Evolutionary conservation across 2,329 filamentous ascomycete species (phyloP), one percentile per base, ranked within the genome.

Genomic region (Hirsutella rhossiliensis): DNA sequence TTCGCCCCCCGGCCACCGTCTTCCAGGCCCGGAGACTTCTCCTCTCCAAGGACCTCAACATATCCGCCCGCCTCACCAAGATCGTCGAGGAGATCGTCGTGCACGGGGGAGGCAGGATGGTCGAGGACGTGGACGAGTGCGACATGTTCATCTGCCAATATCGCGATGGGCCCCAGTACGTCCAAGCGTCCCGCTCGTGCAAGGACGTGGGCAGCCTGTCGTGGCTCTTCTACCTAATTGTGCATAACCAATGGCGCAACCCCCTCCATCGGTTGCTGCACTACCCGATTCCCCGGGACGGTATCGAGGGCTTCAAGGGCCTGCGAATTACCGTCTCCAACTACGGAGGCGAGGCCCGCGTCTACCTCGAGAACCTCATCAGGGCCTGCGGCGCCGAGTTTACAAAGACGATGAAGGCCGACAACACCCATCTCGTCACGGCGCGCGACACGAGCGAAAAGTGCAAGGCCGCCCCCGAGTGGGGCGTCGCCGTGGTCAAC

Each of bases 341-440:
- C 62, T 98, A 98, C 59, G 87, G 87, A 39, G 92, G 92, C 29
- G 92, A 98, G 62, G 87, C 92, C 15, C 80, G 92, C 40, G 80
- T 87, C 43, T 98, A 97, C 56, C 73, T 98, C 5, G 89, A 97
- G 62, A 97, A 95, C 53, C 73, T 98, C 32, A 84, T 96, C 54
- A 79, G 72, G 47, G 88, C 88, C 20, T 74, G 83, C 15, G 92
- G 92, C 15, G 90, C 86, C 9, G 82, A 84, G 48, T 97, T 87
- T 58, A 98, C 92, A 28, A 94, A 94, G 66, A 94, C 87, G 0
- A 85, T 98, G 79, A 94, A 87, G 62, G 79, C 84, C 52, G 88
- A 96, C 49, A 97, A 98, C 60, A 97, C 89, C 0, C 92, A 98
- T 64, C 76, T 98, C 1, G 83, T 98, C 55, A 95, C 90, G 0